These are phyloP conservation scores for Paramecium pentaurelia DNA, from an alignment of 73 alveolate species.

Conservation along the genomic window DNA sequence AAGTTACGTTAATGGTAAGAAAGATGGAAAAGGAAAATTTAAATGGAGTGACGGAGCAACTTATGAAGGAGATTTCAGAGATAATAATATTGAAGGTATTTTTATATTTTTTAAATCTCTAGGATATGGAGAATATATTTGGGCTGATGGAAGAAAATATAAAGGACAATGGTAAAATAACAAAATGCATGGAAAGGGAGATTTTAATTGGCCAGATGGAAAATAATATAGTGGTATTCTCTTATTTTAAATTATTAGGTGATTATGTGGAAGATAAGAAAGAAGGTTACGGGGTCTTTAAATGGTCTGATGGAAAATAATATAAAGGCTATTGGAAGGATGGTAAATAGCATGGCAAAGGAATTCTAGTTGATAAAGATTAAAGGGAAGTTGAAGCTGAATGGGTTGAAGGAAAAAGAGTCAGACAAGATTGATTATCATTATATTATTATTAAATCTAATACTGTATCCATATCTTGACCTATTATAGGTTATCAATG, in stretches of 20 bases:
- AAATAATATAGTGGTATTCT: slow-evolving; percentile 44
- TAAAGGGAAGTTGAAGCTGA: slow-evolving; percentile 39
- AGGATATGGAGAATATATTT: slow-evolving; percentile 54
- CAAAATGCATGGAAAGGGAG: slow-evolving; percentile 61
- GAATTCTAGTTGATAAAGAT: slow-evolving; percentile 34
- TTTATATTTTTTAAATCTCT: not conserved
- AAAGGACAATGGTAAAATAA: slow-evolving; percentile 61
- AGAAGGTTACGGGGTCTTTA: slow-evolving; percentile 46
- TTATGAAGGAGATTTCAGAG: slow-evolving; percentile 79
- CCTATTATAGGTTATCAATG: not conserved
- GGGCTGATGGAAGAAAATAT: slow-evolving; percentile 68
- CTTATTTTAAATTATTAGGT: slow-evolving; percentile 50
- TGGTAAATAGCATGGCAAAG: slow-evolving; percentile 79
- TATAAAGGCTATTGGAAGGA: slow-evolving; percentile 74
- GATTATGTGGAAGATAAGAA: slow-evolving; percentile 68
- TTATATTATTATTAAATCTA: not conserved
- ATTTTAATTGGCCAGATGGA: slow-evolving; percentile 60
- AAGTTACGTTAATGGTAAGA: slow-evolving; percentile 37
- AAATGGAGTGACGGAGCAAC: slow-evolving; percentile 72
- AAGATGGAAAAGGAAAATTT: slow-evolving; percentile 55
- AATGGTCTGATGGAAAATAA: slow-evolving; percentile 53
- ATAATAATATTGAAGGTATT: slow-evolving; percentile 62
- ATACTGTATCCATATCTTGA: not conserved
- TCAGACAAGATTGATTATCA: slow-evolving; percentile 2
- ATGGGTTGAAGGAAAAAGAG: slow-evolving; percentile 58